Percentiles rank a stretch among this genome's conserved stretches.
These are phyloP conservation scores for Penicillium canariense DNA, from an alignment of 495 filamentous ascomycete species.

Conservation along the genomic window DNA sequence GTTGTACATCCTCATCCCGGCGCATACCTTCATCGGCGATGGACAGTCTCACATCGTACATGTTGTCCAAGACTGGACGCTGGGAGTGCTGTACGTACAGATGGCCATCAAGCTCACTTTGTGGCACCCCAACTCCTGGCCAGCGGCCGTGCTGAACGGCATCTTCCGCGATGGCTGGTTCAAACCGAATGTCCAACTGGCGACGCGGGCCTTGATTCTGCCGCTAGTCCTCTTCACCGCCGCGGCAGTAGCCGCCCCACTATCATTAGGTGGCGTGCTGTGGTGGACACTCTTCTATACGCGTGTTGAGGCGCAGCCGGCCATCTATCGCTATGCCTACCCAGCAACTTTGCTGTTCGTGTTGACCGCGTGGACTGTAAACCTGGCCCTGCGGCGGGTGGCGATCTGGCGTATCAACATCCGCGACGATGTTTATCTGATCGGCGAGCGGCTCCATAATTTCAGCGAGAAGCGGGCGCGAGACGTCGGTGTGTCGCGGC, in stretches of 20 bases:
- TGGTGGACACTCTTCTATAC: slow-evolving; percentile 42
- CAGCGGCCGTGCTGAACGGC: slow-evolving; percentile 68
- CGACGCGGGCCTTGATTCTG: slow-evolving; percentile 79
- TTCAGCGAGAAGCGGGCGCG: slow-evolving; percentile 63
- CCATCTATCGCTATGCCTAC: slow-evolving; percentile 72
- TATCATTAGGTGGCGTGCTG: slow-evolving; percentile 45
- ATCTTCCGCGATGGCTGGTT: slow-evolving; percentile 78
- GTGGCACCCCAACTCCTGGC: slow-evolving; percentile 60
- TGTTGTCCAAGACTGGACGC: slow-evolving; percentile 88
- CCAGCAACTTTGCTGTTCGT: slow-evolving; percentile 55
- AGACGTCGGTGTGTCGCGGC: slow-evolving; percentile 41
- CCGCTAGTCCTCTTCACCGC: slow-evolving; percentile 61
- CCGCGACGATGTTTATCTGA: slow-evolving; percentile 91
- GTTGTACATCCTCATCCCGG: slow-evolving; percentile 82
- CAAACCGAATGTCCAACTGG: slow-evolving; percentile 71
- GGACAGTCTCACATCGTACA: slow-evolving; percentile 70
- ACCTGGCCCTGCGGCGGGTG: slow-evolving; percentile 51
- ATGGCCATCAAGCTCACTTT: slow-evolving; percentile 72
- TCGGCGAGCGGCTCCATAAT: slow-evolving; percentile 91
- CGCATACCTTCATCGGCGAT: slow-evolving; percentile 72
- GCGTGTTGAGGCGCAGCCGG: slow-evolving; percentile 45
- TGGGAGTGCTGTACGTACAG: slow-evolving; percentile 90
- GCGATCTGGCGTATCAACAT: slow-evolving; percentile 79
- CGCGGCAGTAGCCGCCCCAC: slow-evolving; percentile 58
- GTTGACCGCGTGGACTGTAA: slow-evolving; percentile 38